A percentile compares a stretch with the other conserved stretches of the same genome.
Conservation (phyloP, 495 filamentous ascomycete species). For the Lophiotrema nucula region DNA sequence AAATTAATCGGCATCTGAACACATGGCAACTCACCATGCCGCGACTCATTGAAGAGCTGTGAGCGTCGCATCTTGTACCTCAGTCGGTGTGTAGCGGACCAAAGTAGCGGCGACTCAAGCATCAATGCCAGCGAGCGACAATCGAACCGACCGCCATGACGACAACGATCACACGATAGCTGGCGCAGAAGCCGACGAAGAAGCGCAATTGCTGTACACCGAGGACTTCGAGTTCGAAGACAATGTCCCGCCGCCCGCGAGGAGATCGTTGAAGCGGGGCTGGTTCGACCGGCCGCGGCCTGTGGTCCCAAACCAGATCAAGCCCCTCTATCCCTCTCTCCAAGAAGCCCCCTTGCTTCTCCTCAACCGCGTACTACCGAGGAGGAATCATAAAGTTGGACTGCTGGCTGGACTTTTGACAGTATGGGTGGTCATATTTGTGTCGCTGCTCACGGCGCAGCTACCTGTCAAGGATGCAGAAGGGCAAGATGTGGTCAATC, state of each 20-base stretch:
- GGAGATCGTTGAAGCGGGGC: background rate
- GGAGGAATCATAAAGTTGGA: background rate
- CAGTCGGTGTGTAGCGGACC: no score
- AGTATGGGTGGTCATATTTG: conserved; percentile 1
- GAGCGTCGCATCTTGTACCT: no score
- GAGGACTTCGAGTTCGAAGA: background rate
- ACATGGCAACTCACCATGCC: no score
- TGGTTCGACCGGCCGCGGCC: background rate
- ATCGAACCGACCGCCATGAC: background rate
- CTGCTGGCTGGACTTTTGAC: background rate
- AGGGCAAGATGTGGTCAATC: conserved; percentile 9
- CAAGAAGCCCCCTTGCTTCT: conserved; percentile 3
- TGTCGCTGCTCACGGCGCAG: background rate
- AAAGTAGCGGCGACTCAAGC: no score
- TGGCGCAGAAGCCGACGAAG: background rate
- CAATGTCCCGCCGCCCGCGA: background rate
- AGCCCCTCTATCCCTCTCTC: conserved; percentile 4
- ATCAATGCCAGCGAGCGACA: no score
- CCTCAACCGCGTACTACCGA: conserved; percentile 3
- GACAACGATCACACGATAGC: background rate
- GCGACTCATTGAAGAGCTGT: no score
- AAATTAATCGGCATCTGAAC: no score
- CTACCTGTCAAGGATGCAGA: conserved; percentile 9
- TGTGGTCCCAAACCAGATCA: background rate
- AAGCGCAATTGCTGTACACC: background rate